Evolutionary conservation across 805 yeast species (phyloP), one percentile per base, ranked within the genome.

Genomic region (Nakazawaea ernobii): DNA sequence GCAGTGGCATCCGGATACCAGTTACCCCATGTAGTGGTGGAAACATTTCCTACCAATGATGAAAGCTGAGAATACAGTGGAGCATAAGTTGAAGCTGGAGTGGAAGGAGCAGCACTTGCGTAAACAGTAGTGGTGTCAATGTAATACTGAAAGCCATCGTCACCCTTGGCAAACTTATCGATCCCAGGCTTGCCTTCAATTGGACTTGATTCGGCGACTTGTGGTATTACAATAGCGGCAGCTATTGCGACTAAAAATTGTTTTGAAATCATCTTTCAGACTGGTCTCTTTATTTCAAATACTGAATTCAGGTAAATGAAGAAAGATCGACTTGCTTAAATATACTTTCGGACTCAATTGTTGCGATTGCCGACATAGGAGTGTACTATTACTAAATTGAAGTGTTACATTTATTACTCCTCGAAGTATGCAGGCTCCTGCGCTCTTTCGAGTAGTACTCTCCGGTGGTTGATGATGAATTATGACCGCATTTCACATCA

Each of bases 11-110:
- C 37, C 8, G 48, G 48, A 15, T 27, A n/a, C 48, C 48, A 45
- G 27, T 35, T 45, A 15, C 48, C 48, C 48, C 48, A 45, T 11
- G 48, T 45, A 8, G 48, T 39, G 20, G 48, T 45, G 32, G 48
- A 45, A n/a, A 38, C 26, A 17, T 27, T 29, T 10, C 42, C 43
- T 27, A 39, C 30, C 20, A 45, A 32, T n/a, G 36, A 8, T 6
- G 39, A n/a, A 8, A 45, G 35, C 11, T 39, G 36, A 2, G 48
- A 32, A 35, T 45, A 45, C n/a, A 36, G 35, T 3, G 62, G 61
- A 11, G 63, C 59, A 39, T 58, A 60, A 20, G 55, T 55, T 6
- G 52, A 37, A 6, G 53, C 46, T 14, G 42, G 17, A 39, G 49
- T 24, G 10, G 49, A n/a, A 6, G 51, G 30, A 20, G 33, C 46